These are phyloP conservation scores for Plenodomus biglobosus DNA, from an alignment of 2,329 filamentous ascomycete species.

Conservation along the genomic window DNA sequence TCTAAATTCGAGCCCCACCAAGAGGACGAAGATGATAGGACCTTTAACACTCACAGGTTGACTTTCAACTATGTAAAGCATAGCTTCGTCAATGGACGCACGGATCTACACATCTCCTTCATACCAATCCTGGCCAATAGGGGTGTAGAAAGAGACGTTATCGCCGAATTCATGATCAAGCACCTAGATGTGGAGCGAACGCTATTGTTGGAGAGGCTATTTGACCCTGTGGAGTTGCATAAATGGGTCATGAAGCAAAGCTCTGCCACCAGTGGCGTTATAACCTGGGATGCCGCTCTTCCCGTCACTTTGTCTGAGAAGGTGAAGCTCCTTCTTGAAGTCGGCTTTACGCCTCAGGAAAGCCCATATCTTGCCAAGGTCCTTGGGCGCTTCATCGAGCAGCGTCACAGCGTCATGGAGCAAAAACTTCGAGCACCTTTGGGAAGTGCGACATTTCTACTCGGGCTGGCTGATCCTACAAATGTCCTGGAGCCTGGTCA, in stretches of 20 bases:
- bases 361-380: slow-evolving; percentile 54
- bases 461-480: slow-evolving; percentile 69
- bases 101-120: slow-evolving; percentile 67
- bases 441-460: slow-evolving; percentile 61
- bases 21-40: slow-evolving; percentile 49
- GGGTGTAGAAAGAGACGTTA: slow-evolving; percentile 49
- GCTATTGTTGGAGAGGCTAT: slow-evolving; percentile 55
- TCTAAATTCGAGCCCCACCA: slow-evolving; percentile 62
- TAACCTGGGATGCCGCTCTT: slow-evolving; percentile 29
- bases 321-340: slow-evolving; percentile 38
- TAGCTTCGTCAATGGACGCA: slow-evolving; percentile 53
- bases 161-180: slow-evolving; percentile 55
- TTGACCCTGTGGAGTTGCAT: slow-evolving; percentile 58
- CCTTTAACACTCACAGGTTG: slow-evolving; percentile 53
- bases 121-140: slow-evolving; percentile 67
- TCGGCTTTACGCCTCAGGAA: slow-evolving; percentile 59
- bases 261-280: slow-evolving; percentile 24
- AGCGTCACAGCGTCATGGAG: slow-evolving; percentile 57
- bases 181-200: slow-evolving; percentile 58
- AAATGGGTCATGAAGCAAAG: slow-evolving; percentile 45
- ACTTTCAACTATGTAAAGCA: slow-evolving; percentile 65
- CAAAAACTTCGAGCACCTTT: slow-evolving; percentile 63
- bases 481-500: slow-evolving; percentile 64
- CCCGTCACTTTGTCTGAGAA: slow-evolving; percentile 28
- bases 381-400: slow-evolving; percentile 52